Evolutionary conservation across 768 basidiomycete genomes (phyloP).

Genomic region (Suillus ampliporus): DNA sequence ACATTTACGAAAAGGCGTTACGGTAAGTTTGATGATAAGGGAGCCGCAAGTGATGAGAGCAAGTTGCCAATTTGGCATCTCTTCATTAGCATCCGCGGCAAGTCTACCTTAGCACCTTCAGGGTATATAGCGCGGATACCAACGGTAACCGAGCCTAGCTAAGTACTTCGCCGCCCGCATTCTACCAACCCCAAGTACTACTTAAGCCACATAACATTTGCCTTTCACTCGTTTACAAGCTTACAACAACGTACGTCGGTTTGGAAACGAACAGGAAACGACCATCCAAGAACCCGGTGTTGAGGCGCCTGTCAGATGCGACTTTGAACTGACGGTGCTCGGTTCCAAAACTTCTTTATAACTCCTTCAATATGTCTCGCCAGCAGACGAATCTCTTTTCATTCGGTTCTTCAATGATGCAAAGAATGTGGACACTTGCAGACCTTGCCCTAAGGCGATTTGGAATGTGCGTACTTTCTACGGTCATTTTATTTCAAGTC

Average conservation of each 20-base stretch:
- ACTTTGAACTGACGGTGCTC: conserved; percentile 7
- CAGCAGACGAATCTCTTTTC: conserved; percentile 25
- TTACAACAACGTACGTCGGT: not conserved
- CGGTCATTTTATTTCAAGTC: conserved; percentile 11
- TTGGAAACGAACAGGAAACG: conserved; percentile 5
- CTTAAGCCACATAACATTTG: not conserved
- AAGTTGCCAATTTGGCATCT: conserved; percentile 1
- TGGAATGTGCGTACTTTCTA: conserved; percentile 68
- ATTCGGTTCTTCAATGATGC: conserved; percentile 26
- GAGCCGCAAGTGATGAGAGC: not conserved
- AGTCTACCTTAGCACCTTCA: not conserved
- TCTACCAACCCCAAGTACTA: not conserved
- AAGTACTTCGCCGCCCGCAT: not conserved
- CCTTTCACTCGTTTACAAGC: not conserved
- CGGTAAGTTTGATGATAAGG: not conserved
- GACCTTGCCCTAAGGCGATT: conserved; percentile 70
- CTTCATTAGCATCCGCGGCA: not conserved
- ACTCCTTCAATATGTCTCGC: conserved; percentile 29
- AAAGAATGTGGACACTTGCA: conserved; percentile 45
- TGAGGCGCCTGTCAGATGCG: conserved; percentile 2
- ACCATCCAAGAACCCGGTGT: not conserved
- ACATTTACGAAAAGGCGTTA: not conserved
- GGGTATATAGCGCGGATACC: not conserved
- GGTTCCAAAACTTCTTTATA: conserved; percentile 3
- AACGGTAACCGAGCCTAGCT: not conserved